Evolutionary conservation across 1,284 basidiomycete genomes (phyloP), one percentile per base, ranked within the genome.

Genomic region (Porphyrellus sp.): DNA sequence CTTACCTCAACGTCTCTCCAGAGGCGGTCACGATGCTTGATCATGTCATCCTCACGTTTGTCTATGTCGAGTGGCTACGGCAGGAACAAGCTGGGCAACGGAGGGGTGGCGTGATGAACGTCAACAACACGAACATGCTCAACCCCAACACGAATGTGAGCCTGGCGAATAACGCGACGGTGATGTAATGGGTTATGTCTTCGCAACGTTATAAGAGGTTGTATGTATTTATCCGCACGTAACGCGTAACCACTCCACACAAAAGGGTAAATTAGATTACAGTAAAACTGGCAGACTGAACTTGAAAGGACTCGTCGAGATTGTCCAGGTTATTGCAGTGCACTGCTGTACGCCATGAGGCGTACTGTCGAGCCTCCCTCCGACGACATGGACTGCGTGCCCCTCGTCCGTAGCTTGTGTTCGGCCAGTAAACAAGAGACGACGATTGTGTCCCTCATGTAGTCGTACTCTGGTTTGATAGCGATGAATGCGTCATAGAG

Each of bases 41-140:
- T 51, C 52, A 60, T 4, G 16, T 62, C 52, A 37, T 64, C 15
- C 46, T 67, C 37, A 64, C 63, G 8, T 64, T 64, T 21, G 23
- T 62, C 39, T 65, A 54, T 21, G 25, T 59, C 0, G 64, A 67
- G 39, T 49, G 23, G 12, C 37, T 63, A 42, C 54, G 60, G 46
- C 33, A 53, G 24, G 31, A 55, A 28, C 53, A 16, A 18, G 9
- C 6, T 7, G 21, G 35, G n/a, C 39, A 51, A 2, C 41, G n/a
- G 12, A 23, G 8, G n/a, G n/a, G n/a, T n/a, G n/a, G n/a, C 16
- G 33, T 7, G 33, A 16, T n/a, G 15, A n/a, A 25, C 9, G 8
- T 28, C 11, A 34, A 15, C 18, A 27, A 31, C 4, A 18, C 46
- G 3, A 21, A 21, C 9, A 37, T 21, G 13, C 7, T 8, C 7